Conservation (phyloP, 1,139 yeast genomes). For the Yamadazyma dushanensis region DNA sequence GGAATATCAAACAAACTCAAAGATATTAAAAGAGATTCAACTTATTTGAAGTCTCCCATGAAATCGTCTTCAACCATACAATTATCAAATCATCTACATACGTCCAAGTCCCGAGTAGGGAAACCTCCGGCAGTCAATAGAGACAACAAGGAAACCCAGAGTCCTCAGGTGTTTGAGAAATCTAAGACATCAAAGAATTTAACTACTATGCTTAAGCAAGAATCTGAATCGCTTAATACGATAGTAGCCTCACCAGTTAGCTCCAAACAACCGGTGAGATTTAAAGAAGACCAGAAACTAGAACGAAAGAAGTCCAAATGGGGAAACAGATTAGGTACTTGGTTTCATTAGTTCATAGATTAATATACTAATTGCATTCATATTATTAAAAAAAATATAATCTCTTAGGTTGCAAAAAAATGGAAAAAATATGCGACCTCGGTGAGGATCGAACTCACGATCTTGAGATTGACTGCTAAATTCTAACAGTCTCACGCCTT, state of each 20-base stretch:
- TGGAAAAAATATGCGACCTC: slow-evolving; percentile 29
- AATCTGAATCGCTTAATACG: slow-evolving; percentile 6
- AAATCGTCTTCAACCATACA: slow-evolving; percentile 29
- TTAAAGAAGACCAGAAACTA: neutral
- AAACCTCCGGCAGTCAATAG: neutral
- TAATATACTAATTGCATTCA: neutral
- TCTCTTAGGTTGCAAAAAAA: neutral
- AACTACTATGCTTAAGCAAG: slow-evolving; percentile 11
- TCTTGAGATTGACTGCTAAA: slow-evolving; percentile 48
- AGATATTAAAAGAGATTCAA: slow-evolving; percentile 16
- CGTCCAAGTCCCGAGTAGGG: slow-evolving; percentile 1
- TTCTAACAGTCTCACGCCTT: slow-evolving; percentile 61
- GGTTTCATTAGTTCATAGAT: slow-evolving; percentile 4
- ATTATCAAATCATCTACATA: slow-evolving; percentile 16
- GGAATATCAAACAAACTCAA: slow-evolving; percentile 18
- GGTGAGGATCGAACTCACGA: slow-evolving; percentile 49
- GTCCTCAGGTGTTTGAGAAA: slow-evolving; percentile 7
- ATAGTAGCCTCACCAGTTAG: slow-evolving; percentile 5
- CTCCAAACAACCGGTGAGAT: no score
- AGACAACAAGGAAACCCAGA: neutral
- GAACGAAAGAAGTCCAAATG: slow-evolving; percentile 3
- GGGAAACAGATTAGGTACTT: slow-evolving; percentile 4
- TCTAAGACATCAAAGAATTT: slow-evolving; percentile 12
- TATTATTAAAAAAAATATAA: neutral
- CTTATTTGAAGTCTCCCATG: slow-evolving; percentile 14